Evolutionary conservation across 768 basidiomycete species (phyloP).

Genomic region (Holtermannia corniformis): DNA sequence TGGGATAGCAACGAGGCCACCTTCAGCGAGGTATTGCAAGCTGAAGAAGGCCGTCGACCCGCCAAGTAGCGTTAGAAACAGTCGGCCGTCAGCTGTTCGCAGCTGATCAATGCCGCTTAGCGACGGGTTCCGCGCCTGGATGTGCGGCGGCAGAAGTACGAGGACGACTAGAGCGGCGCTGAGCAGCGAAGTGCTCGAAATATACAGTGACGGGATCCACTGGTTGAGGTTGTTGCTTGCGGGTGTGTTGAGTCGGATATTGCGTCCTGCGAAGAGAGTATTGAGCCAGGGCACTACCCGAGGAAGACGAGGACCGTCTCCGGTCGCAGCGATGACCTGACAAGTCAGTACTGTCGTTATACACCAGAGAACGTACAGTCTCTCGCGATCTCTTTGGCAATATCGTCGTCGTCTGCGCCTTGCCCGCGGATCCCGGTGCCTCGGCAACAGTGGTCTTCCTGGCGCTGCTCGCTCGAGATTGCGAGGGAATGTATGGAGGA

Average conservation of each 20-base stretch:
- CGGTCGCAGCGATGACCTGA: neutral
- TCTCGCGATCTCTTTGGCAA: no score
- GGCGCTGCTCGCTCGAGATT: neutral
- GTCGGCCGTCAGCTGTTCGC: neutral
- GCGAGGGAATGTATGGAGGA: neutral
- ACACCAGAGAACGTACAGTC: no score
- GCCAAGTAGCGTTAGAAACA: neutral
- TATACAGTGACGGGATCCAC: neutral
- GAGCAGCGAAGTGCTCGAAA: neutral
- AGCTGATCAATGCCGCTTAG: neutral
- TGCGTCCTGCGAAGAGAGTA: neutral
- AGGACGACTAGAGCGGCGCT: neutral
- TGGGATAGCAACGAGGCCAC: neutral
- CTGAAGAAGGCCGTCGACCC: neutral
- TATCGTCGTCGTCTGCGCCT: no score
- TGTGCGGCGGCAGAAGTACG: neutral
- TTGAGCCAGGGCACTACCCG: neutral
- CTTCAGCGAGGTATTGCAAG: neutral
- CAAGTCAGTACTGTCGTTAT: neutral
- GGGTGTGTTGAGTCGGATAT: no score
- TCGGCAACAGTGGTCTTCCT: neutral
- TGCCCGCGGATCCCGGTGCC: no score
- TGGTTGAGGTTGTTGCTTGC: no score
- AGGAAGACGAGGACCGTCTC: neutral
- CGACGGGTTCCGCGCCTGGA: neutral